Percentiles rank a stretch among this genome's conserved stretches.
phyloP scores from a whole-genome alignment of 2,329 filamentous ascomycete genomes.

The Alternaria tenuissima region DNA sequence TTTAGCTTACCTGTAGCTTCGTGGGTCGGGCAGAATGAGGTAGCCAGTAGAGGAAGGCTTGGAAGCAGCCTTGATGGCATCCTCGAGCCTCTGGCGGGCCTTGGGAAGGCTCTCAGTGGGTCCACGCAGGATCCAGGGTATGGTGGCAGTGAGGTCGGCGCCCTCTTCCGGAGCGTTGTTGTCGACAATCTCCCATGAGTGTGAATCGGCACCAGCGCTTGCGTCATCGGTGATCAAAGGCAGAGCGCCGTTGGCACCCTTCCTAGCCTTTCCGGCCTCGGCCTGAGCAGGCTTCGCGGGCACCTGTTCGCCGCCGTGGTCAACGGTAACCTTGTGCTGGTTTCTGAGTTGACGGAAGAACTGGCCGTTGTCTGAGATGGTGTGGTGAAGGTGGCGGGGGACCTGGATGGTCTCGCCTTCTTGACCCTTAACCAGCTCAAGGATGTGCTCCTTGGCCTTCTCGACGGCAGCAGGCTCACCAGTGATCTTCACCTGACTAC shows the following conservation, averaged over 20 bases:
- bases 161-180: constrained; percentile 64
- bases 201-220: constrained; percentile 63
- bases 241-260: constrained; percentile 69
- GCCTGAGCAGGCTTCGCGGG: constrained; percentile 72
- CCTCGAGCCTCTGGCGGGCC: constrained; percentile 77
- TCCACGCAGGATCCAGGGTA: constrained; percentile 90
- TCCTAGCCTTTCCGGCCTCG: constrained; percentile 55
- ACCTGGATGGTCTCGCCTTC: constrained; percentile 88
- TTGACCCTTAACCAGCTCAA: constrained; percentile 80
- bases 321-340: constrained; percentile 87
- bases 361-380: constrained; percentile 85
- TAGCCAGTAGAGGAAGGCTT: constrained; percentile 81
- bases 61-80: constrained; percentile 75
- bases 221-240: constrained; percentile 93
- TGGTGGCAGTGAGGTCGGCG: constrained; percentile 61
- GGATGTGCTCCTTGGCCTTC: constrained; percentile 86
- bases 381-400: constrained; percentile 82
- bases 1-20: constrained; percentile 69
- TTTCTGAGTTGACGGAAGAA: constrained; percentile 91
- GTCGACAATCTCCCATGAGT: constrained; percentile 86
- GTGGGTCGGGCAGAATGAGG: constrained; percentile 86
- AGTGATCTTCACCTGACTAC: constrained; percentile 85
- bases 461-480: constrained; percentile 81
- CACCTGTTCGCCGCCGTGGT: constrained; percentile 82
- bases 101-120: constrained; percentile 79